Base-by-base conservation (phyloP, 805 yeast genomes). In the Wickerhamiella musiphila region DNA sequence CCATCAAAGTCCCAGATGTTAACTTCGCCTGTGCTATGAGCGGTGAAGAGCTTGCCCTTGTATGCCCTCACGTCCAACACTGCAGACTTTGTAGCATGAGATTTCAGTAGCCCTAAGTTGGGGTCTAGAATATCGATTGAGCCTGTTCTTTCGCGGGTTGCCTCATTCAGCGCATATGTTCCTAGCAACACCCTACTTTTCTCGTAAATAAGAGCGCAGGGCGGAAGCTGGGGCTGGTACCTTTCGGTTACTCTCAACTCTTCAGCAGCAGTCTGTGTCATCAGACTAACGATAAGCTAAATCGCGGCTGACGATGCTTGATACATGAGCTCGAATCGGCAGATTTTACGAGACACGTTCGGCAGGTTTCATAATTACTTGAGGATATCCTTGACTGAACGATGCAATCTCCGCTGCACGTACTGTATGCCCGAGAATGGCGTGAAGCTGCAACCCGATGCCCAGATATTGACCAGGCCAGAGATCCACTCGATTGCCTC, bases 1-100 rank as follows among this genome's bases (percentile, higher is more conserved):
- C n/a, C n/a, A 2, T 24, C 37, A 8, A 60, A 44, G 31, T 51
- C 51, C 94, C 95, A 90, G 6, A 77, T 36, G 18, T 57, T 57
- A 3, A 86, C 40, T 35, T 66, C 64, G 2, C 96, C 96, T 0
- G 82, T 77, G 0, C 94, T 79, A 47, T 84, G 93, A 0, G 73
- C 83, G 2, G 79, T 33, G 18, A 31, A 37, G 3, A 45, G 16
- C 11, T 14, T 21, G 8, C 26, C 17, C 1, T 23, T 79, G 17
- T 65, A 61, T 33, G 78, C 53, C 41, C 81, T 78, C 26, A 86
- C 43, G 48, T 90, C 98, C 27, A 90, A 52, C 11, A 90, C 63
- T 0, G 96, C 56, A 2, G 61, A 53, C 3, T 40, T 38, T 1
- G 52, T 43, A 3, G 48, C 39, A 6, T 23, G 34, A 10, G 46